Evolutionary conservation across 1,284 basidiomycete species (phyloP).

Genomic region (Pseudozyma sp.): DNA sequence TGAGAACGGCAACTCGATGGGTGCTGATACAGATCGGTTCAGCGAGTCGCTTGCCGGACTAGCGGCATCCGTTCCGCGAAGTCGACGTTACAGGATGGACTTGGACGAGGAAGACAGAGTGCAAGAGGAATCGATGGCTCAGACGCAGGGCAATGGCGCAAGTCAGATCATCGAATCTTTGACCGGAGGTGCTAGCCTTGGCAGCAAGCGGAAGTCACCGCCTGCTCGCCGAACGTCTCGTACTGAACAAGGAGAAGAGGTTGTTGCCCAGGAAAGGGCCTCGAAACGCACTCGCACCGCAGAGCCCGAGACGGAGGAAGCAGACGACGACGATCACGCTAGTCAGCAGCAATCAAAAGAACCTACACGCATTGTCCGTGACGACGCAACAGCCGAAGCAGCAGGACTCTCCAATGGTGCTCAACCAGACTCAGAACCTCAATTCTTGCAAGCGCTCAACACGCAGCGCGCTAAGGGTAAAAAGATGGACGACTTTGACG

Average conservation of each 20-base stretch:
- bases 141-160: constrained; percentile 6
- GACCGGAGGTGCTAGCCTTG: background rate
- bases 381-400: constrained; percentile 1
- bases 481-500: constrained; percentile 56
- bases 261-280: background rate
- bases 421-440: constrained; percentile 45
- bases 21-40: background rate
- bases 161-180: background rate
- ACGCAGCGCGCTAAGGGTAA: constrained; percentile 48
- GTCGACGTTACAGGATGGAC: constrained; percentile 46
- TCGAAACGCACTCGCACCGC: constrained; percentile 22
- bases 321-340: background rate
- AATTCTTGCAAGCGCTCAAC: constrained; percentile 56
- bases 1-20: background rate
- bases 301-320: background rate
- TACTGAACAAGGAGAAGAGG: background rate
- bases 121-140: constrained; percentile 11
- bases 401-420: constrained; percentile 26
- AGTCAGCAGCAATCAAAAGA: background rate
- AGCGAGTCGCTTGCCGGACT: background rate
- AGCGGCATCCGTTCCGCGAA: constrained; percentile 17
- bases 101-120: constrained; percentile 50
- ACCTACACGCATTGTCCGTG: constrained; percentile 25
- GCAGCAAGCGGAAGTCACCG: constrained; percentile 24
- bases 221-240: constrained; percentile 9